These are phyloP conservation scores for Mycosphaerella sp. DNA, from an alignment of 2,329 filamentous ascomycete genomes.

Conservation along the genomic window DNA sequence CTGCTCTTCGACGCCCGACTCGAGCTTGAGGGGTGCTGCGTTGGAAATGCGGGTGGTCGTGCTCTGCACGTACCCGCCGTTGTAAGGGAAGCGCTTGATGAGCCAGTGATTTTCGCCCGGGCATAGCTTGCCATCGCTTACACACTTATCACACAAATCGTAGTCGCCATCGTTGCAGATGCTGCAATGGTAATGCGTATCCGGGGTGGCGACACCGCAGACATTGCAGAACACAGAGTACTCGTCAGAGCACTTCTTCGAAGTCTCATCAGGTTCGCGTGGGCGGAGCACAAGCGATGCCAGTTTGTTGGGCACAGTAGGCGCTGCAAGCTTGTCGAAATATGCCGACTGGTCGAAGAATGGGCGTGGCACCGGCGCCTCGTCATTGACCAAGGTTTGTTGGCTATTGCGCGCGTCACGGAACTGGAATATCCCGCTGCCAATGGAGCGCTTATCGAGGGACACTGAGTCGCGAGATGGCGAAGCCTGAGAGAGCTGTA, in stretches of 20 bases:
- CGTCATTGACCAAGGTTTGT: slow-evolving; percentile 26
- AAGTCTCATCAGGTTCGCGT: slow-evolving; percentile 32
- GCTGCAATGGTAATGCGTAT: slow-evolving; percentile 88
- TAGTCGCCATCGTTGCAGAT: slow-evolving; percentile 91
- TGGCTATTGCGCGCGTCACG: slow-evolving; percentile 32
- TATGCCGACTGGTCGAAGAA: slow-evolving; percentile 32
- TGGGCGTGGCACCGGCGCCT: slow-evolving; percentile 36
- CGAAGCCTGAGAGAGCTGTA: slow-evolving; percentile 17
- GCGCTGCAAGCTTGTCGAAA: slow-evolving; percentile 18
- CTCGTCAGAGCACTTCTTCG: slow-evolving; percentile 31
- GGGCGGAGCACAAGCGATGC: slow-evolving; percentile 33
- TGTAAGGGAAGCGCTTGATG: slow-evolving; percentile 77
- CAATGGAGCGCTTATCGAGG: slow-evolving; percentile 29
- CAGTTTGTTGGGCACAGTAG: slow-evolving; percentile 25
- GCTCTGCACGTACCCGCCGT: slow-evolving; percentile 76
- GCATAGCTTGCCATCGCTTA: slow-evolving; percentile 70
- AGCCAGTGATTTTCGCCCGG: slow-evolving; percentile 79
- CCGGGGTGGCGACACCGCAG: slow-evolving; percentile 70
- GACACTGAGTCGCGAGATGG: slow-evolving; percentile 25
- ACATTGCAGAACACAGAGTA: slow-evolving; percentile 94
- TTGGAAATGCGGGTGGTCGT: slow-evolving; percentile 66
- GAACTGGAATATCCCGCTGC: slow-evolving; percentile 36
- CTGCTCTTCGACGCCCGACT: slow-evolving; percentile 31
- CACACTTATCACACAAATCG: slow-evolving; percentile 78
- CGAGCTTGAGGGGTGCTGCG: slow-evolving; percentile 31